phyloP scores from a whole-genome alignment of 106 monocot species.

The Vanilla planifolia region DNA sequence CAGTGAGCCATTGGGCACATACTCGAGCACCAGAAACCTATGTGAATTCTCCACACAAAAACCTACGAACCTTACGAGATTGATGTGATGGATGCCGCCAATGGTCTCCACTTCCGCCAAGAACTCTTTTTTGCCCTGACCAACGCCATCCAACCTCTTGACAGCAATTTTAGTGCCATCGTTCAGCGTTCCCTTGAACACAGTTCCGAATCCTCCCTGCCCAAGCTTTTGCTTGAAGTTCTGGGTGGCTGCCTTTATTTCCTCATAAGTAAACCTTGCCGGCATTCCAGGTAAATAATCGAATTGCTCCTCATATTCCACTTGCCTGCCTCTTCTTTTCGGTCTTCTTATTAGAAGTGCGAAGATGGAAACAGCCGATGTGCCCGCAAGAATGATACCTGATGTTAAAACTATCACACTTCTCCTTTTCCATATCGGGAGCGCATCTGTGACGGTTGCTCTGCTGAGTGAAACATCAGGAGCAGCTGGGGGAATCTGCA shows the following conservation, averaged over 20 bases:
- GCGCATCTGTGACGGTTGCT: too few species aligned
- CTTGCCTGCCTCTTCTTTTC: background rate
- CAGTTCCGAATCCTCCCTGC: constrained; percentile 20
- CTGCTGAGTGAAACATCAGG: too few species aligned
- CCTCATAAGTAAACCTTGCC: constrained; percentile 31
- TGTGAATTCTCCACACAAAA: constrained; percentile 16
- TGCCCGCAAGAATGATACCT: too few species aligned
- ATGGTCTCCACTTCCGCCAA: constrained; percentile 12
- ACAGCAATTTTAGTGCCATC: constrained; percentile 11
- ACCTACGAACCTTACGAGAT: constrained; percentile 9
- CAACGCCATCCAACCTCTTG: constrained; percentile 5
- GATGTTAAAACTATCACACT: too few species aligned
- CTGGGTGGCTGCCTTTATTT: constrained; percentile 12
- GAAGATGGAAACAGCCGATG: too few species aligned
- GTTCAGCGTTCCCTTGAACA: constrained; percentile 8
- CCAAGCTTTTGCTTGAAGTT: constrained; percentile 4
- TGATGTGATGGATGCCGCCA: constrained; percentile 15
- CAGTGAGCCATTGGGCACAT: constrained; percentile 12
- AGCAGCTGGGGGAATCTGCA: constrained; percentile 7
- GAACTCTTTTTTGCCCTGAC: constrained; percentile 6
- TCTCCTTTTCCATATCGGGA: too few species aligned
- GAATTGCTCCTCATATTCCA: constrained; percentile 13
- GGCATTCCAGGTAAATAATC: constrained; percentile 27
- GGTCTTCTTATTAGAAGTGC: too few species aligned
- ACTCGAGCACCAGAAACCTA: constrained; percentile 14